Base-by-base conservation (phyloP, 176 grass and related monocot genomes). In the Musa schizocarpa region DNA sequence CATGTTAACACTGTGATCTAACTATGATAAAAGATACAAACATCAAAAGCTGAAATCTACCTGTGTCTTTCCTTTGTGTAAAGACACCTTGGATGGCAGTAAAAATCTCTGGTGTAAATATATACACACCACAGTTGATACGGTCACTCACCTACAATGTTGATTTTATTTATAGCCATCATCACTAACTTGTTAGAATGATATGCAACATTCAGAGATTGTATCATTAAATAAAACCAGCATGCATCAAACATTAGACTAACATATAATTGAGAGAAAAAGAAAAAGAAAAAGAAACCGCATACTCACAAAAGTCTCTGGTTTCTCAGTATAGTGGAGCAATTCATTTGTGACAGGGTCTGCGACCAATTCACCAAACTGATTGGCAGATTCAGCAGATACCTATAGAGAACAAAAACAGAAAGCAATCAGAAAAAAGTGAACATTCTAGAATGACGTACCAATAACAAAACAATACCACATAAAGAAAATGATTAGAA, bases 81-180 rank as follows among this genome's bases (percentile, higher is more conserved):
- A 94, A 71, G 53, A 87, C 95, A 87, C 93, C 90, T 78, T 99
- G 80, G 56, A 99, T 99, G 50, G 95, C 91, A 19, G 54, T 83
- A 77, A 99, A 92, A 58, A 99, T 94, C 72, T 99, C 76, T 22
- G 95, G 91, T 68, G 91, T 99, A 92, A 99, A 99, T 75, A 99
- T 92, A 83, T 99, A 99, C 12, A 94, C 95, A 78, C 95, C 95
- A 72, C 95, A 99, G 65, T 99, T 99, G 80, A 99, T 94, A 25
- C 83, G 90, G 83, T 99, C 88, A 65, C 95, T 99, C 78, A 99
- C 95, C 95, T 99, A 91, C 76, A 92, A 3, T 61, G 59, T 59
- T 2, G 74, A 54, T 59, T 86, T 71, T 61, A 73, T 50, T 48
- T 43, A 43, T 43, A 63, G 76, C 26, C 20, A 74, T 25, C 55